Evolutionary conservation across 352 stramenopile genomes (phyloP), one percentile per base, ranked within the genome.

Genomic region (Globisporangium middletonii): DNA sequence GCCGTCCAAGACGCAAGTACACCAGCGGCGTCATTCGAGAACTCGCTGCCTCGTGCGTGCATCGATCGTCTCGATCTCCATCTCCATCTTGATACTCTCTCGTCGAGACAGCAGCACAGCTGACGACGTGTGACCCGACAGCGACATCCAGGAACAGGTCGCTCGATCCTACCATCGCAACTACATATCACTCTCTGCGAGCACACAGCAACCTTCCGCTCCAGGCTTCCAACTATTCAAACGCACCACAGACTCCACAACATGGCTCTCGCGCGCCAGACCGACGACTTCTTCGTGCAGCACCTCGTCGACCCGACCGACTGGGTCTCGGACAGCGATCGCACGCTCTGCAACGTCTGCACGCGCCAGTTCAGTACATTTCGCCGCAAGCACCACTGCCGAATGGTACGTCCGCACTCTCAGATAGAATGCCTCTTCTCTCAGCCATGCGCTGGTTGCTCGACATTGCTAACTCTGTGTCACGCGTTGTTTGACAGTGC

Each of bases 361-460:
- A 89, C 79, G 46, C 79, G 83, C 46, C 68, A 71, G 19, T 94
- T 94, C 45, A 76, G 74, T 55, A 83, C 81, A 16, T 94, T 94
- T 62, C 81, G 81, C 42, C 83, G 83, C 67, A 94, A 94, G 65
- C 83, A 94, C 68, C 83, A 94, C 68, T 94, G 83, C 65, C 79
- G 83, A 57, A 92, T 92, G 79, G 77, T 88, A 63, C 33, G 68
- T 57, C 26, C 30, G 30, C 12, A 9, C 33, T 38, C 33, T 12
- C 23, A 23, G 23, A 23, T 23, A 23, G 23, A 23, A 23, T 23
- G 23, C 23, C 23, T 23, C 23, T 23, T 23, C 23, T 23, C 23
- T 23, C 23, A 23, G 23, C 23, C 23, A 23, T 23, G 23, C 23
- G 23, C 23, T 23, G 23, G 23, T 23, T 23, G 23, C 23, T 23